Evolutionary conservation across 2,329 filamentous ascomycete species (phyloP).

Genomic region (Trichoderma koningiopsis): DNA sequence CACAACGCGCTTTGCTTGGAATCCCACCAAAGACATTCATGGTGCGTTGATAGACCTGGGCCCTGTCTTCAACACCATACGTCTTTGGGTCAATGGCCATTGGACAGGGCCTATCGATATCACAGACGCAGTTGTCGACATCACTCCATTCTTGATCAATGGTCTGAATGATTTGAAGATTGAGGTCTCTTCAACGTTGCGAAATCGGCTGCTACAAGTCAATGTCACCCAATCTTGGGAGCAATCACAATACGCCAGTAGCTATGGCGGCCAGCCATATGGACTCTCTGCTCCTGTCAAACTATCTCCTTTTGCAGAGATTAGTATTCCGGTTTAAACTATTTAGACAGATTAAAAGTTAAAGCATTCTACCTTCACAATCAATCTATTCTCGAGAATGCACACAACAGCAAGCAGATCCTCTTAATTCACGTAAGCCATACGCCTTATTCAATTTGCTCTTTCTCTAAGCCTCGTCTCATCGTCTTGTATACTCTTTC

Average conservation of each 20-base stretch:
- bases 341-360: background rate
- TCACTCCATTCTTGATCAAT: background rate
- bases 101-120: conserved; percentile 16
- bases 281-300: background rate
- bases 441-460: no score
- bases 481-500: no score
- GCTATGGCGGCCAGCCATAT: conserved; percentile 10
- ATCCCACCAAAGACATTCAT: background rate
- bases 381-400: background rate
- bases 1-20: background rate
- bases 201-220: conserved; percentile 7
- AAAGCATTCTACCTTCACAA: no score
- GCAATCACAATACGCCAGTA: background rate
- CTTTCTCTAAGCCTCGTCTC: no score
- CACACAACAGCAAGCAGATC: no score
- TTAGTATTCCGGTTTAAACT: background rate
- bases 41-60: conserved; percentile 2
- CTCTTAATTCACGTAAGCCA: no score
- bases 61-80: conserved; percentile 9
- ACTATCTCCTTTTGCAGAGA: conserved; percentile 6
- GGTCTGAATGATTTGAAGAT: background rate
- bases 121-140: conserved; percentile 8
- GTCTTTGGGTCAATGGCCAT: background rate
- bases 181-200: conserved; percentile 5
- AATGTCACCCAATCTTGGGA: conserved; percentile 17